Evolutionary conservation across 2,329 filamentous ascomycete genomes (phyloP).

Genomic region (Xylaria digitata): DNA sequence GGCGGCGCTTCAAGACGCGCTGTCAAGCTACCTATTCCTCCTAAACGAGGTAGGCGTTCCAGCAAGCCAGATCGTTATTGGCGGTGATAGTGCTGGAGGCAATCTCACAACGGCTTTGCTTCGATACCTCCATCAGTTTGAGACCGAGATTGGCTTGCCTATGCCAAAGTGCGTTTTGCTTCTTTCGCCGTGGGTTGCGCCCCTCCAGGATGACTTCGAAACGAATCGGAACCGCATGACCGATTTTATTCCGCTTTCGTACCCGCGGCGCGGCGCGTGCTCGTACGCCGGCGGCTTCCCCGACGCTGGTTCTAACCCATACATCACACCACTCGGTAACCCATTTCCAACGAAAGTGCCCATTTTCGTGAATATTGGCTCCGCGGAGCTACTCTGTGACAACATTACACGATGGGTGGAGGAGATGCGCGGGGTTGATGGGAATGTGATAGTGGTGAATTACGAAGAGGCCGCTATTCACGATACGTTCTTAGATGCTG

Average conservation of each 20-base stretch:
- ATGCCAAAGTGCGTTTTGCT: conserved; percentile 52
- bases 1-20: conserved; percentile 60
- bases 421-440: conserved; percentile 38
- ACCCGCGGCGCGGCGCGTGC: conserved; percentile 56
- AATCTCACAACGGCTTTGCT: conserved; percentile 58
- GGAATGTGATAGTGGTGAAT: conserved; percentile 51
- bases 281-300: conserved; percentile 48
- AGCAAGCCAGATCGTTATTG: conserved; percentile 55
- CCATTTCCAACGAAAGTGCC: conserved; percentile 41
- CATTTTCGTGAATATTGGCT: conserved; percentile 40
- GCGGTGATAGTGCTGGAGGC: conserved; percentile 61
- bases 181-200: conserved; percentile 45
- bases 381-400: conserved; percentile 48
- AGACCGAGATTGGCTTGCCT: conserved; percentile 36
- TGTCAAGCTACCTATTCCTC: conserved; percentile 59
- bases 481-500: conserved; percentile 57
- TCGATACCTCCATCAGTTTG: conserved; percentile 58
- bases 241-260: conserved; percentile 55
- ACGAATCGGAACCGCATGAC: conserved; percentile 36
- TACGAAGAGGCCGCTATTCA: conserved; percentile 56
- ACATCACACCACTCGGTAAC: conserved; percentile 45
- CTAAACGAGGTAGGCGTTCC: conserved; percentile 54
- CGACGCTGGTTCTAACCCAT: conserved; percentile 46
- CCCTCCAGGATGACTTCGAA: conserved; percentile 27
- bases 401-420: conserved; percentile 69